Evolutionary conservation across 768 basidiomycete genomes (phyloP), one percentile per base, ranked within the genome.

Genomic region (Termitomyces sp.): DNA sequence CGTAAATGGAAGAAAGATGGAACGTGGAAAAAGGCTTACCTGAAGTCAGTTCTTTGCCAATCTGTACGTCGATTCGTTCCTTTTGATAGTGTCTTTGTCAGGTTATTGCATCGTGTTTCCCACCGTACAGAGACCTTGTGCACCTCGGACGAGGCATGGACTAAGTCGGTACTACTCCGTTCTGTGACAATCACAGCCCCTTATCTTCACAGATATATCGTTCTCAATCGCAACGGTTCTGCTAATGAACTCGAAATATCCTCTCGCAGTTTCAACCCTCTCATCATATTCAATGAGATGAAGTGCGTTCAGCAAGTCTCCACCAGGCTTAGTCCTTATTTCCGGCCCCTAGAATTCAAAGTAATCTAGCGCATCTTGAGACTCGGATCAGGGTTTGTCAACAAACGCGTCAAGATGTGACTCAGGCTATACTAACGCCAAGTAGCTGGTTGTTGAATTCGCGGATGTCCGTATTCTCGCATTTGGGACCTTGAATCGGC

Each of bases 121-220:
- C 91, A 93, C 67, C 82, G 89, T 55, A 81, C 78, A 65, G 76
- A 74, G 39, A 83, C 84, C 3, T 77, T 79, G n/a, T 93, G 91
- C 66, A 91, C 90, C 22, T 70, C 82, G 7, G 88, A 91, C 64
- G 92, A 93, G 71, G 76, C 89, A 22, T 93, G 91, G 90, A 92
- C 90, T 49, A 90, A 84, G 87, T 91, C 68, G 64, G 75, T 69
- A 5, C 22, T 37, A 52, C 27, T 34, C 55, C 65, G 44, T 59
- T 65, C 60, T 20, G 58, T 47, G 46, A 13, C 47, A 18, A 37
- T 30, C 27, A 44, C 33, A 46, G 43, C 20, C 22, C 9, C 30
- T 61, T 62, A 56, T 64, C 56, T 58, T 47, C 32, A 50, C 62
- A 59, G 89, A 68, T 92, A 90, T 62, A 78, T 93, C 58, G 80